These are phyloP conservation scores for Epichloe brachyelytri DNA, from an alignment of 2,329 filamentous ascomycete species.

Conservation along the genomic window DNA sequence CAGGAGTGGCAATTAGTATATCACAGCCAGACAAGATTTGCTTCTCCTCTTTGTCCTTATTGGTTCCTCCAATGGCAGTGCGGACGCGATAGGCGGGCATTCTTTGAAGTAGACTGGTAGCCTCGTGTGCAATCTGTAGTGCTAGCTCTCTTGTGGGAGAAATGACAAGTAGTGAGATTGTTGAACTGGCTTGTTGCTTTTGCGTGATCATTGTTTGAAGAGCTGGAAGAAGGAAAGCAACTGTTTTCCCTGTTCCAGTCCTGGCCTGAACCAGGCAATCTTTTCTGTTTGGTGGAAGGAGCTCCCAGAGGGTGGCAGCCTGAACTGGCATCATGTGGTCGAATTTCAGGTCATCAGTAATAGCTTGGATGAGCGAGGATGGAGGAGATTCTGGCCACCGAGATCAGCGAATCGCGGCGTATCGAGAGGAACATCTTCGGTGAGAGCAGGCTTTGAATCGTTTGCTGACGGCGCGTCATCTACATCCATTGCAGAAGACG, in stretches of 20 bases:
- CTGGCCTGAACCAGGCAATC: constrained; percentile 67
- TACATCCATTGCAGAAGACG: background rate
- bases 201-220: constrained; percentile 57
- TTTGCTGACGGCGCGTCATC: background rate
- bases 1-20: constrained; percentile 69
- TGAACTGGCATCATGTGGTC: constrained; percentile 43
- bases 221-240: constrained; percentile 75
- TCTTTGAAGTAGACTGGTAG: constrained; percentile 54
- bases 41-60: constrained; percentile 59
- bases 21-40: constrained; percentile 62
- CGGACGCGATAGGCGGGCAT: constrained; percentile 64
- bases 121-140: constrained; percentile 59
- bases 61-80: constrained; percentile 66
- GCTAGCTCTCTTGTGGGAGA: constrained; percentile 61
- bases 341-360: constrained; percentile 35
- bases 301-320: constrained; percentile 34
- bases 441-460: constrained; percentile 5
- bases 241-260: constrained; percentile 77
- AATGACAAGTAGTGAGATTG: constrained; percentile 49
- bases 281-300: constrained; percentile 30
- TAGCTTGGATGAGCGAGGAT: constrained; percentile 33
- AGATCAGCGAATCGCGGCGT: constrained; percentile 35
- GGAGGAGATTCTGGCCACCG: constrained; percentile 23
- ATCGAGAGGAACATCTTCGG: constrained; percentile 25
- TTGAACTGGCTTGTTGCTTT: constrained; percentile 19